A percentile compares a stretch with the other conserved stretches of the same genome.
Evolutionary conservation across 2,329 filamentous ascomycete species (phyloP).

Genomic region (Escovopsis sp.): DNA sequence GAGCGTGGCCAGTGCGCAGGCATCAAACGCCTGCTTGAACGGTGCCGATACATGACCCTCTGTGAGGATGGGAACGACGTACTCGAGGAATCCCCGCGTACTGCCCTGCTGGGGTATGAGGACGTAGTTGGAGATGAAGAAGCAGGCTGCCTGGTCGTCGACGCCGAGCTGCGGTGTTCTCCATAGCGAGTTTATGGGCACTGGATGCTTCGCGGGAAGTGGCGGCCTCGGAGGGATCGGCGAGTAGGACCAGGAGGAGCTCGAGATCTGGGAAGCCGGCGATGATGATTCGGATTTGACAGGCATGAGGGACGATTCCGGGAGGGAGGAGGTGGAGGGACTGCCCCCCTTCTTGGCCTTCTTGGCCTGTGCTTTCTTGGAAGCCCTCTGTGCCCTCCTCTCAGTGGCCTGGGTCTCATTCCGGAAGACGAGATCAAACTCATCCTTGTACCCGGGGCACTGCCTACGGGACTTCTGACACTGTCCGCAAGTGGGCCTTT

Average conservation of each 20-base stretch:
- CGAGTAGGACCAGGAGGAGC: slow-evolving; percentile 6
- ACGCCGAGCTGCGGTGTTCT: slow-evolving; percentile 29
- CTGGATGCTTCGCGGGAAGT: slow-evolving; percentile 1
- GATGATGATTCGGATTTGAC: slow-evolving; percentile 3
- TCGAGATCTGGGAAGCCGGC: slow-evolving; percentile 5
- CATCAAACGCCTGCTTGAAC: slow-evolving; percentile 41
- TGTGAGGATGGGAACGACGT: slow-evolving; percentile 40
- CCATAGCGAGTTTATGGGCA: slow-evolving; percentile 12
- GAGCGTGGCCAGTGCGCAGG: slow-evolving; percentile 42
- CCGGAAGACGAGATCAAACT: slow-evolving; percentile 58
- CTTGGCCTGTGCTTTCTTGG: slow-evolving; percentile 28
- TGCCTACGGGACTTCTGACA: slow-evolving; percentile 47
- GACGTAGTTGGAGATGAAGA: slow-evolving; percentile 48
- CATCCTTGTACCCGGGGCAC: slow-evolving; percentile 55
- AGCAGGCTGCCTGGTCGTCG: slow-evolving; percentile 41
- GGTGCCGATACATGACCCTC: slow-evolving; percentile 28
- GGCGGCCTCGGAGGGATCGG: not conserved
- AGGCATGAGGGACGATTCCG: no score
- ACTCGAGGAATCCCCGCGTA: slow-evolving; percentile 43
- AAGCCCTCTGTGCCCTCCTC: slow-evolving; percentile 43
- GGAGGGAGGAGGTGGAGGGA: not conserved
- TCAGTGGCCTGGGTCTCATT: slow-evolving; percentile 58
- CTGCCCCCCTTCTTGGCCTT: slow-evolving; percentile 1
- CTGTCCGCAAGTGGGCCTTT: slow-evolving; percentile 49
- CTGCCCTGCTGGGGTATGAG: slow-evolving; percentile 35